Evolutionary conservation across 495 filamentous ascomycete species (phyloP).

Genomic region (Elasticomyces elasticus): DNA sequence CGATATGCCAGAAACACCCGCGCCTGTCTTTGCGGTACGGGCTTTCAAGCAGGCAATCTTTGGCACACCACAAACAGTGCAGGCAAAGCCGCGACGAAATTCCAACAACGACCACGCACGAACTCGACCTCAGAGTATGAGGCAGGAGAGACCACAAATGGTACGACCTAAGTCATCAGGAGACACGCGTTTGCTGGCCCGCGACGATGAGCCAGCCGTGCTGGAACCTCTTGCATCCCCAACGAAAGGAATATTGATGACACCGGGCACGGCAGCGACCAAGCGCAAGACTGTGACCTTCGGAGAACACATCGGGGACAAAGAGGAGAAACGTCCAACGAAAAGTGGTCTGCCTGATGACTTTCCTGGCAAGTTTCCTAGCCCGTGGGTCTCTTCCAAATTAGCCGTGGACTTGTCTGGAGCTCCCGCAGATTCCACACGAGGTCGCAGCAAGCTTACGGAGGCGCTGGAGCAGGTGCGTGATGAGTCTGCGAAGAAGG

Average conservation of each 20-base stretch:
- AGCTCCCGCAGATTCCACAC: slow-evolving; percentile 3
- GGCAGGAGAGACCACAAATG: slow-evolving; percentile 3
- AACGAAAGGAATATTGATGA: slow-evolving; percentile 74
- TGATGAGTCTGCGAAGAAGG: slow-evolving; percentile 17
- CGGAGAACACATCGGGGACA: slow-evolving; percentile 53
- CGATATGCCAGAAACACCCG: slow-evolving; percentile 82
- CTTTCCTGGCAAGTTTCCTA: slow-evolving; percentile 52
- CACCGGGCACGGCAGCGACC: slow-evolving; percentile 69
- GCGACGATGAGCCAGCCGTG: not conserved
- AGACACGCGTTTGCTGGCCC: slow-evolving; percentile 15
- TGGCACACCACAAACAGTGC: slow-evolving; percentile 60
- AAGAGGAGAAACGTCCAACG: slow-evolving; percentile 40
- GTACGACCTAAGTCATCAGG: slow-evolving; percentile 10
- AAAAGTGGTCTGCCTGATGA: slow-evolving; percentile 44
- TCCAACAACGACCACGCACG: slow-evolving; percentile 17
- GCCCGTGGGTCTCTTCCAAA: slow-evolving; percentile 42
- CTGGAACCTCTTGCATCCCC: slow-evolving; percentile 43
- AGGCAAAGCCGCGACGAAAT: slow-evolving; percentile 23
- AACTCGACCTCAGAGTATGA: not conserved
- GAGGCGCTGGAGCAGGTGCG: slow-evolving; percentile 34
- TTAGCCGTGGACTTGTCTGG: not conserved
- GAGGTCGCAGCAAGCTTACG: slow-evolving; percentile 45
- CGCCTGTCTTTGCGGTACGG: slow-evolving; percentile 84
- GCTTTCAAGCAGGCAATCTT: slow-evolving; percentile 87
- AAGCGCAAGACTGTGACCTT: slow-evolving; percentile 89